Evolutionary conservation across 2,329 filamentous ascomycete species (phyloP).

Genomic region (Epichloe festucae): DNA sequence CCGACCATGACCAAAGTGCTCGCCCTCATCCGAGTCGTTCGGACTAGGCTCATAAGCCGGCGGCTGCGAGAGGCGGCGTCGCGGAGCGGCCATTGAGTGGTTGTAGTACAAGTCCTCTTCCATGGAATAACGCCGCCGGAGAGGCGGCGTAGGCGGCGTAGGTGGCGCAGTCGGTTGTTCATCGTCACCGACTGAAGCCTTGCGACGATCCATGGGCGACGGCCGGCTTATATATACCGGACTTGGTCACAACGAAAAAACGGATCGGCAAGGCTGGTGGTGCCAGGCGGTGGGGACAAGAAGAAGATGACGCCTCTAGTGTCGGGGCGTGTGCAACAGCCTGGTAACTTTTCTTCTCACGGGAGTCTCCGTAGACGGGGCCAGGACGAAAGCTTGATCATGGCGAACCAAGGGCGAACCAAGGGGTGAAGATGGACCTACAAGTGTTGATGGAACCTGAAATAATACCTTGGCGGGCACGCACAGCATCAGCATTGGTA

Average conservation of each 20-base stretch:
- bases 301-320: not conserved
- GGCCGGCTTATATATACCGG: constrained; percentile 9
- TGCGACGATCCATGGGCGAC: constrained; percentile 21
- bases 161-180: constrained; percentile 16
- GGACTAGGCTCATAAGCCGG: constrained; percentile 28
- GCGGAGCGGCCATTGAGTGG: constrained; percentile 33
- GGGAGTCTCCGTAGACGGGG: constrained; percentile 23
- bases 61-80: constrained; percentile 31
- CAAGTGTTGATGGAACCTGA: constrained; percentile 6
- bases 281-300: not conserved
- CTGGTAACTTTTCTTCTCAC: constrained; percentile 1
- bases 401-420: constrained; percentile 25
- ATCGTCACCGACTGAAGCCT: constrained; percentile 19
- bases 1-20: not conserved
- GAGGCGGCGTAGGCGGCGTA: constrained; percentile 17
- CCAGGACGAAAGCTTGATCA: constrained; percentile 19
- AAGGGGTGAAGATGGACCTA: constrained; percentile 16
- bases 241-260: constrained; percentile 4
- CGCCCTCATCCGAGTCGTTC: constrained; percentile 2
- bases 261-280: constrained; percentile 1
- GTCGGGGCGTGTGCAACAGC: constrained; percentile 1
- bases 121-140: constrained; percentile 37
- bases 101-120: constrained; percentile 43
- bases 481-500: not conserved
- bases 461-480: not conserved